Percentiles rank a stretch among this genome's conserved stretches.
These are phyloP conservation scores for Sarcodon aspratus DNA, from an alignment of 768 basidiomycete genomes.

Conservation along the genomic window DNA sequence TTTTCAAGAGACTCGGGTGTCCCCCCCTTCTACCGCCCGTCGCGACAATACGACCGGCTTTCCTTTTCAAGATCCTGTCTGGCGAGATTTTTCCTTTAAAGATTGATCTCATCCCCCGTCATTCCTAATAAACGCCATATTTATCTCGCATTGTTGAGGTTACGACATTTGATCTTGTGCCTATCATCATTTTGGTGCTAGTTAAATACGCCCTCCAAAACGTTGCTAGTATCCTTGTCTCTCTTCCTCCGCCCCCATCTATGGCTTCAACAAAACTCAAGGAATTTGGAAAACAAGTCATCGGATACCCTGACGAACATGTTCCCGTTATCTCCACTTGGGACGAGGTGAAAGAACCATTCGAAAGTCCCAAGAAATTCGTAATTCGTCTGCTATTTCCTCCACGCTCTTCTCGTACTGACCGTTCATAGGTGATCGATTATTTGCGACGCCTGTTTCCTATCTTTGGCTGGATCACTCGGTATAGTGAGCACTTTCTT, in stretches of 20 bases:
- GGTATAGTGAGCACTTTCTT: slow-evolving; percentile 56
- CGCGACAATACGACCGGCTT: too few species aligned
- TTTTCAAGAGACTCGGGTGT: too few species aligned
- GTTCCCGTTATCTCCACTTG: slow-evolving; percentile 49
- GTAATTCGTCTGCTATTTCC: slow-evolving; percentile 1
- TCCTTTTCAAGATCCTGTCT: too few species aligned
- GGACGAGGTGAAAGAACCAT: slow-evolving; percentile 36
- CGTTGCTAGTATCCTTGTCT: background rate
- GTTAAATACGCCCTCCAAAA: background rate
- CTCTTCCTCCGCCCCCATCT: slow-evolving; percentile 21
- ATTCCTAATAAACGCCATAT: background rate
- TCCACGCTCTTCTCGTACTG: slow-evolving; percentile 1
- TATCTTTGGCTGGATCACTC: slow-evolving; percentile 71
- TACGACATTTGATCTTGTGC: background rate
- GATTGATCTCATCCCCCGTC: too few species aligned
- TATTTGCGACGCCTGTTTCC: slow-evolving; percentile 78
- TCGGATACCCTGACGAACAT: slow-evolving; percentile 48
- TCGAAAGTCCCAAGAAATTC: slow-evolving; percentile 31
- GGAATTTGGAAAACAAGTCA: slow-evolving; percentile 40
- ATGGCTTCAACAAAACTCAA: slow-evolving; percentile 20
- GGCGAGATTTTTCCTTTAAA: too few species aligned
- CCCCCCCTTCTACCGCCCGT: too few species aligned
- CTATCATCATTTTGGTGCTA: background rate
- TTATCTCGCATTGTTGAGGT: slow-evolving; percentile 1
- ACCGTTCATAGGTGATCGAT: slow-evolving; percentile 31